Percentiles rank a stretch among this genome's conserved stretches.
Evolutionary conservation across 1,284 basidiomycete species (phyloP).

Genomic region (Cryptococcus sp.): DNA sequence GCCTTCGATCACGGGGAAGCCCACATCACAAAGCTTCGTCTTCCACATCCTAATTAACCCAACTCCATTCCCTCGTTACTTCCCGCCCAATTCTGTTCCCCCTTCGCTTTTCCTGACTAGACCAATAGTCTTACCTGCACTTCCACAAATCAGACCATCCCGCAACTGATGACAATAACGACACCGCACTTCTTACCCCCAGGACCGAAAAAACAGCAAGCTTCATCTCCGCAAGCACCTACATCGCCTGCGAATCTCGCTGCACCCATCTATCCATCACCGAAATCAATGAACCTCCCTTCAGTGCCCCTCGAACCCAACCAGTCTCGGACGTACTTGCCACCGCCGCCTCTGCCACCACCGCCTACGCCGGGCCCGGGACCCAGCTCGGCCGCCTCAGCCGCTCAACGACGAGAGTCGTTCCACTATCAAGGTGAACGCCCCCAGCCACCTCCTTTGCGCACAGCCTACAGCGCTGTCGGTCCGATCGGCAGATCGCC

Average conservation of each 20-base stretch:
- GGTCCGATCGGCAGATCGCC: not conserved
- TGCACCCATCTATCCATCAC: constrained; percentile 14
- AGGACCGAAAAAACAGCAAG: not conserved
- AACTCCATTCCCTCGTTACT: no score
- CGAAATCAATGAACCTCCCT: constrained; percentile 17
- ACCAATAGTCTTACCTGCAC: no score
- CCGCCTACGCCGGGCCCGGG: not conserved
- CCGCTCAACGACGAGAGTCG: constrained; percentile 9
- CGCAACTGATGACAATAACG: not conserved
- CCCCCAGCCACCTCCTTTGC: constrained; percentile 17
- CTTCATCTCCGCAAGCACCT: not conserved
- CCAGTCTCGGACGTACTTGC: not conserved
- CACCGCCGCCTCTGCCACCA: constrained; percentile 1
- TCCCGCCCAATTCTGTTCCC: no score
- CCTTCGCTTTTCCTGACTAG: no score
- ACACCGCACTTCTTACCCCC: not conserved
- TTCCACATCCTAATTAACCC: no score
- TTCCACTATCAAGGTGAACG: constrained; percentile 18
- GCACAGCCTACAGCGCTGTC: constrained; percentile 10
- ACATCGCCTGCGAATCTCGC: not conserved
- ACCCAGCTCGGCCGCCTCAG: not conserved
- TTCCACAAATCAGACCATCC: not conserved
- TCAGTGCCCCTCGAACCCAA: constrained; percentile 6
- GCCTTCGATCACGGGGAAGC: no score
- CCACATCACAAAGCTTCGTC: no score